Base-by-base conservation (phyloP, 768 basidiomycete genomes). In the Macrolepiota fuliginosa region DNA sequence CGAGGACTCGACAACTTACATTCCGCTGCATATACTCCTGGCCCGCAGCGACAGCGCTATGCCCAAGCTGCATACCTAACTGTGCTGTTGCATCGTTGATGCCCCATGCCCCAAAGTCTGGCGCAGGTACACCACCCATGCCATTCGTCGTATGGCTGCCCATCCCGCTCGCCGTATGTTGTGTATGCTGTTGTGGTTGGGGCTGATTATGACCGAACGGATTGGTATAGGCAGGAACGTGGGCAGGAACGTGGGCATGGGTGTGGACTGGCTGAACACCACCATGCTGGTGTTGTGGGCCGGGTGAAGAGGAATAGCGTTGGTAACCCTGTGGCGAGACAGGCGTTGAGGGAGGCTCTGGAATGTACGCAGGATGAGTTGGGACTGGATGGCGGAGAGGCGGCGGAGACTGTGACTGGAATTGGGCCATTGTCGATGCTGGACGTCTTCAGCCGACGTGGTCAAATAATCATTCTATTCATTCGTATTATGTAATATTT, bases 1-100 rank as follows among this genome's bases (percentile, higher is more conserved):
- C 6, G 35, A 25, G 19, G 25, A 22, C 19, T 58, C 10, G 29
- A 29, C 35, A n/a, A 79, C 88, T 64, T 64, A 96, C 93, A 72
- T 98, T 98, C 73, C 90, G 90, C 74, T 95, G 92, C 51, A 99
- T 90, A 65, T 98, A 98, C 53, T 95, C 92, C 72, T 96, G 94
- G 0, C 97, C 96, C 0, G 94, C 96, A 5, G 89, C 88, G 2
- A 98, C 90, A 0, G 96, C 96, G 63, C 85, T 92, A 65, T 88
- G 87, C 3, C 96, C 96, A 32, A 98, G 85, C 72, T 98, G 96
- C 85, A 98, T 92, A 22, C 96, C 94, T 70, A 99, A 89, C 72
- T 96, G 91, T 0, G 97, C 92, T 1, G 97, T 98, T 10, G 94
- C 87, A 68, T 92, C 92, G 73, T 97, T 90, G 74, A 98, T 82